Percentiles rank a stretch among this genome's conserved stretches.
Conservation (phyloP, 208 protist species). For the Leishmania aethiopica region DNA sequence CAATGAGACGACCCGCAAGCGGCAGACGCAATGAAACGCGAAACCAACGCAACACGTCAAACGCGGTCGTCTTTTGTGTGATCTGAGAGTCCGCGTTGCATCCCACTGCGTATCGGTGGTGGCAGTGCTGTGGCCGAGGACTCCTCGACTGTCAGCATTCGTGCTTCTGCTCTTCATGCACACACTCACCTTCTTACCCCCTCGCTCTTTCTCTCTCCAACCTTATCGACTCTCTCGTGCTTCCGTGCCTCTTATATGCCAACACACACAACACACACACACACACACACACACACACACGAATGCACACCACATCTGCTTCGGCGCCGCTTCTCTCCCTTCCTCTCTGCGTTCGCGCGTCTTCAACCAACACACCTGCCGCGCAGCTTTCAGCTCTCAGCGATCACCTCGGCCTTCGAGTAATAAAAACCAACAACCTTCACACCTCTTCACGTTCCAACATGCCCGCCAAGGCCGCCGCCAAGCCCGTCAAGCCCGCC, state of each 20-base stretch:
- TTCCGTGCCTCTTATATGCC: neutral
- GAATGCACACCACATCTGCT: neutral
- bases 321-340: neutral
- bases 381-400: constrained; percentile 38
- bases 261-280: neutral
- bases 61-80: neutral
- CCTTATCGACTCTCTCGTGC: neutral
- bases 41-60: neutral
- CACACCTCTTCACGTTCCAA: constrained; percentile 17
- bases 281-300: too few species aligned
- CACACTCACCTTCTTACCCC: neutral
- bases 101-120: neutral
- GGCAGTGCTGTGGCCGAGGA: neutral
- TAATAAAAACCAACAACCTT: constrained; percentile 63
- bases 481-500: constrained; percentile 43
- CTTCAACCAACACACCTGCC: neutral
- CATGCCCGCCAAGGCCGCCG: constrained; percentile 69
- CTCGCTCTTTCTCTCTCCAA: neutral
- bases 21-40: neutral
- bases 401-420: constrained; percentile 81
- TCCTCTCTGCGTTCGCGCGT: neutral
- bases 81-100: neutral
- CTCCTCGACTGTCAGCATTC: neutral
- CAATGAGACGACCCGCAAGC: neutral
- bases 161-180: neutral